Evolutionary conservation across 106 monocot genomes (phyloP).

Genomic region (Allium cepa): DNA sequence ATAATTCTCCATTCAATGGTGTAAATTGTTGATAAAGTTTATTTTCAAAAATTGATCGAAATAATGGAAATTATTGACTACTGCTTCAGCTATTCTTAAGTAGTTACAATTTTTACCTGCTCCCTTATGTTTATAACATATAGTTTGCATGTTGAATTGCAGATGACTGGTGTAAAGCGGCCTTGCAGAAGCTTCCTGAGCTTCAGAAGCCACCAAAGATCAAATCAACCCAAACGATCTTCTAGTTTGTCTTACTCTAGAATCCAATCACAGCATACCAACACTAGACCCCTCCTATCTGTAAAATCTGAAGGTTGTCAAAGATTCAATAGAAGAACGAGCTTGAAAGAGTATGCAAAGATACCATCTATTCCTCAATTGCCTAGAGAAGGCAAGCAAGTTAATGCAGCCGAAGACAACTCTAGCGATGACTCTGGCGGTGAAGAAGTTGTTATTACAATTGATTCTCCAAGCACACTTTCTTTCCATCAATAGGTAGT

Average conservation of each 20-base stretch:
- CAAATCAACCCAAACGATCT: not conserved
- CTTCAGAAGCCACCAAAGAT: slow-evolving; percentile 16
- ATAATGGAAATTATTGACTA: no score
- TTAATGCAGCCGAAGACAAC: slow-evolving; percentile 15
- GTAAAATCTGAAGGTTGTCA: slow-evolving; percentile 60
- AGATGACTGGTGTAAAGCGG: slow-evolving; percentile 42
- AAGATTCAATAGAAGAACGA: slow-evolving; percentile 21
- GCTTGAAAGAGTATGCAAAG: slow-evolving; percentile 8
- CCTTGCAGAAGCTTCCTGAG: slow-evolving; percentile 11
- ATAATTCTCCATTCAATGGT: no score
- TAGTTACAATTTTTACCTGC: no score
- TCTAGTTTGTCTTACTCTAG: slow-evolving; percentile 50
- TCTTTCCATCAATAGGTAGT: slow-evolving; percentile 17
- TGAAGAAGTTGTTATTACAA: slow-evolving; percentile 65
- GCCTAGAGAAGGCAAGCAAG: slow-evolving; percentile 6
- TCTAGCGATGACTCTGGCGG: slow-evolving; percentile 71
- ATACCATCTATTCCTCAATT: slow-evolving; percentile 8
- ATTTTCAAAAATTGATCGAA: no score
- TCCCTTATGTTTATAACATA: no score
- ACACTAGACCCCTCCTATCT: slow-evolving; percentile 26
- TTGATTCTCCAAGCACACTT: slow-evolving; percentile 75
- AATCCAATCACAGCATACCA: slow-evolving; percentile 28
- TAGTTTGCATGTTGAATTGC: slow-evolving; percentile 1
- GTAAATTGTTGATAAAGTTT: no score
- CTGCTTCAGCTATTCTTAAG: no score